A percentile compares a stretch with the other conserved stretches of the same genome.
Evolutionary conservation across 176 grass and related monocot genomes (phyloP).

Genomic region (Avena eriantha): DNA sequence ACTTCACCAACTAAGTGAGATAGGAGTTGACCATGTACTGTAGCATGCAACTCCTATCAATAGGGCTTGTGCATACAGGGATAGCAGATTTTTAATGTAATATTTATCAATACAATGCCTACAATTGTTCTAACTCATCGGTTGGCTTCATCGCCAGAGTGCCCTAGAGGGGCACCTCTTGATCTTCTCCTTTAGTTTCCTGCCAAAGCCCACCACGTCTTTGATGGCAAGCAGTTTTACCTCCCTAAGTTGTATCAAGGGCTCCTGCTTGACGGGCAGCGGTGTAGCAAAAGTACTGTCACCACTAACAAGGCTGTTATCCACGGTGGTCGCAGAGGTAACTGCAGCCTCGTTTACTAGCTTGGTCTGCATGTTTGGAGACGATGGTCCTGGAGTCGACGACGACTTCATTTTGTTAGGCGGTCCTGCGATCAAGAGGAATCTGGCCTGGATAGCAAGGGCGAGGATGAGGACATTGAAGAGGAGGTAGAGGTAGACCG

Average conservation of each 20-base stretch:
- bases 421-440: conserved; percentile 49
- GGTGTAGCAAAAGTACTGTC: background rate
- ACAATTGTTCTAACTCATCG: too few relatives aligned
- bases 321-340: background rate
- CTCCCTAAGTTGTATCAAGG: background rate
- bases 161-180: conserved; percentile 62
- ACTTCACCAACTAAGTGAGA: too few relatives aligned
- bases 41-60: too few relatives aligned
- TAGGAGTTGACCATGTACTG: too few relatives aligned
- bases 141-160: too few relatives aligned
- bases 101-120: too few relatives aligned
- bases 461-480: conserved; percentile 70
- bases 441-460: conserved; percentile 60
- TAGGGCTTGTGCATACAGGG: too few relatives aligned
- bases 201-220: background rate
- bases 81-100: too few relatives aligned
- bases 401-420: conserved; percentile 45
- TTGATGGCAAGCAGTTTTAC: background rate
- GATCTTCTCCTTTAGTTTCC: conserved; percentile 35
- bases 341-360: background rate
- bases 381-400: background rate
- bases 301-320: background rate
- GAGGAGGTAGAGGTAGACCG: conserved; percentile 70
- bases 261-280: background rate
- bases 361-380: background rate